A percentile compares a stretch with the other conserved stretches of the same genome.
Evolutionary conservation across 371 early-diverging fungal genomes (phyloP).

Genomic region (Syncephalastrum contaminatum): DNA sequence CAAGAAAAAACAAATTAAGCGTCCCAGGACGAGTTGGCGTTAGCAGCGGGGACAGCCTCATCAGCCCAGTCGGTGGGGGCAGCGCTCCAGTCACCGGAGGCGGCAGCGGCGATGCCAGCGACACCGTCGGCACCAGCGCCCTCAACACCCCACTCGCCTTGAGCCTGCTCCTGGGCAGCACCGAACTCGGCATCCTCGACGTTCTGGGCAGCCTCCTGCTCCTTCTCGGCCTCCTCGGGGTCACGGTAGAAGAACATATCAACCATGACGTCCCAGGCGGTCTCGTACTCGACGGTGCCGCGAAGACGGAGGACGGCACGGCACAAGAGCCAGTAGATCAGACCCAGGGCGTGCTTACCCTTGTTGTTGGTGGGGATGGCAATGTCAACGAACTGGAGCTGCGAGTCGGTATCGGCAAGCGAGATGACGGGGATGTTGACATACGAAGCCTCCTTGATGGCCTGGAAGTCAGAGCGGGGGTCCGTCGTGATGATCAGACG

Average conservation of each 20-base stretch:
- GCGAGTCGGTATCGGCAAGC: slow-evolving; percentile 97
- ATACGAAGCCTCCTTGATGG: slow-evolving; percentile 97
- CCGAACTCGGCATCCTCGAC: slow-evolving; percentile 3
- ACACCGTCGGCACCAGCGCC: slow-evolving; percentile 22
- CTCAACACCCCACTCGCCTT: slow-evolving; percentile 32
- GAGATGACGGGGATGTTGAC: slow-evolving; percentile 99
- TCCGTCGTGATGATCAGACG: slow-evolving; percentile 97
- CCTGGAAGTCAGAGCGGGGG: slow-evolving; percentile 98
- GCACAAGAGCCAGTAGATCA: slow-evolving; percentile 96
- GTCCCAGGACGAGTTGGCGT: slow-evolving; percentile 32
- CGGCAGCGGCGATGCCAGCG: slow-evolving; percentile 24
- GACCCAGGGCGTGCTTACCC: slow-evolving; percentile 97
- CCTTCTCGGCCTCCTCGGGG: slow-evolving; percentile 91
- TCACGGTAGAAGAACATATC: slow-evolving; percentile 99
- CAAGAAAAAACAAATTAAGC: slow-evolving; percentile 10
- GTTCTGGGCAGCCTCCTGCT: slow-evolving; percentile 24
- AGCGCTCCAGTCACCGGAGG: slow-evolving; percentile 19
- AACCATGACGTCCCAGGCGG: slow-evolving; percentile 93
- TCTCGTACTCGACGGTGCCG: slow-evolving; percentile 81
- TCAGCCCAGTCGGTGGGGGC: slow-evolving; percentile 37
- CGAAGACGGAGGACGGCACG: slow-evolving; percentile 98
- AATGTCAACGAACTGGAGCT: slow-evolving; percentile 94
- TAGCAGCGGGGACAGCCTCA: slow-evolving; percentile 20
- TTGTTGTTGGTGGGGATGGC: slow-evolving; percentile 99
- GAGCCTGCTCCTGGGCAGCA: slow-evolving; percentile 19